phyloP scores from a whole-genome alignment of 306 rosid genomes.

The Fragaria iinumae region DNA sequence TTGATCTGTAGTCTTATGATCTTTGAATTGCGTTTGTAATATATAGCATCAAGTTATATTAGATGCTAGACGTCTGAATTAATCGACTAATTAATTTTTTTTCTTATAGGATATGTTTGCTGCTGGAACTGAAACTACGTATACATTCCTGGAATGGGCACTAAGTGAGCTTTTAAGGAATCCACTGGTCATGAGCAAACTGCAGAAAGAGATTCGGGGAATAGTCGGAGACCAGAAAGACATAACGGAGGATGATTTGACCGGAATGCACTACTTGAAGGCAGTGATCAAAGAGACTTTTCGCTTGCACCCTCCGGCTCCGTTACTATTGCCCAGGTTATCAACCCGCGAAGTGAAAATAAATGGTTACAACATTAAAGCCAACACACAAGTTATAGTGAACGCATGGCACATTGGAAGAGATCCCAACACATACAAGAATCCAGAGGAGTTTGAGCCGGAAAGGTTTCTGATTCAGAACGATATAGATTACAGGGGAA shows the following conservation, averaged over 20 bases:
- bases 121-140: slow-evolving; percentile 5
- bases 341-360: background rate
- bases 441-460: slow-evolving; percentile 36
- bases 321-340: slow-evolving; percentile 8
- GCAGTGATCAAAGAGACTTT: slow-evolving; percentile 1
- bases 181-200: slow-evolving; percentile 9
- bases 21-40: background rate
- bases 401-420: slow-evolving; percentile 42
- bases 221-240: background rate
- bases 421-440: slow-evolving; percentile 27
- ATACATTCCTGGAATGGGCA: slow-evolving; percentile 14
- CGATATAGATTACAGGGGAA: slow-evolving; percentile 32
- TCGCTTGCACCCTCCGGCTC: background rate
- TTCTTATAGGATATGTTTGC: slow-evolving; percentile 22
- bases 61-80: too few species aligned
- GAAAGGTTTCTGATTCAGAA: slow-evolving; percentile 35
- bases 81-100: too few species aligned
- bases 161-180: slow-evolving; percentile 17
- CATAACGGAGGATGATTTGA: background rate
- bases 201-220: background rate
- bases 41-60: background rate
- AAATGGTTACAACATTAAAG: slow-evolving; percentile 12
- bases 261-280: background rate
- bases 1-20: too few species aligned
- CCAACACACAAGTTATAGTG: slow-evolving; percentile 3